A percentile compares a stretch with the other conserved stretches of the same genome.
phyloP scores from a whole-genome alignment of 2,329 filamentous ascomycete species.

The Colletotrichum cereale region DNA sequence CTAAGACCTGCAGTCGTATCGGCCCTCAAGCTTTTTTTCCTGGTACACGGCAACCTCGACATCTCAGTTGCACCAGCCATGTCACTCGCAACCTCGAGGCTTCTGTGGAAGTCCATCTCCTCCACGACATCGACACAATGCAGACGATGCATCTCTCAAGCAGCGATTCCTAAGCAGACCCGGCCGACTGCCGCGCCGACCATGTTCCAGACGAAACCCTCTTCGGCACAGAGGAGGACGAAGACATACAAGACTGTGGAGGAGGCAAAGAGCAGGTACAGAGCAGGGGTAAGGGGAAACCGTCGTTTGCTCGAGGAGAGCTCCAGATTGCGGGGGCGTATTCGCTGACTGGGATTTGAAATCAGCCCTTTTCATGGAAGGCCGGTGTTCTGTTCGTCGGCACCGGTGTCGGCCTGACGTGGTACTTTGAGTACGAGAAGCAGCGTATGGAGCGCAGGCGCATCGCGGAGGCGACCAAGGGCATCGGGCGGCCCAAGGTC shows the following conservation, averaged over 20 bases:
- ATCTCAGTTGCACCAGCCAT: slow-evolving; percentile 47
- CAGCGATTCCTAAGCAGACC: slow-evolving; percentile 50
- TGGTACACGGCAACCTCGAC: background rate
- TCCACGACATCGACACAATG: slow-evolving; percentile 53
- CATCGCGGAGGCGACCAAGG: slow-evolving; percentile 92
- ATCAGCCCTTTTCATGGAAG: slow-evolving; percentile 91
- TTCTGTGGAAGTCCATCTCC: slow-evolving; percentile 50
- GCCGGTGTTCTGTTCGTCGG: slow-evolving; percentile 87
- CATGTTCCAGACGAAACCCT: slow-evolving; percentile 50
- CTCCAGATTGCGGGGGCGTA: background rate
- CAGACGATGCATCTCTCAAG: slow-evolving; percentile 57
- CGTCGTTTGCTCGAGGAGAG: background rate
- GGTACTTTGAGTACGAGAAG: slow-evolving; percentile 96
- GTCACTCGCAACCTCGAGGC: slow-evolving; percentile 54
- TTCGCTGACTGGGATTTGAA: slow-evolving; percentile 23
- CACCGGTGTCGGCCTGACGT: slow-evolving; percentile 81
- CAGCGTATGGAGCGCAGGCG: slow-evolving; percentile 88
- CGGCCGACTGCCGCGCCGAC: slow-evolving; percentile 50
- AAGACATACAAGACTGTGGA: slow-evolving; percentile 67
- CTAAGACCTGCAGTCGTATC: background rate
- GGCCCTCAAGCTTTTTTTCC: background rate
- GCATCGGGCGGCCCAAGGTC: slow-evolving; percentile 91
- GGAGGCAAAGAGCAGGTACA: slow-evolving; percentile 69
- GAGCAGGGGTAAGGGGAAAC: slow-evolving; percentile 62
- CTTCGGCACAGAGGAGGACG: slow-evolving; percentile 54